Percentiles rank a stretch among this genome's conserved stretches.
phyloP scores from a whole-genome alignment of 2,329 filamentous ascomycete genomes.

The Pseudocercospora crystallina region DNA sequence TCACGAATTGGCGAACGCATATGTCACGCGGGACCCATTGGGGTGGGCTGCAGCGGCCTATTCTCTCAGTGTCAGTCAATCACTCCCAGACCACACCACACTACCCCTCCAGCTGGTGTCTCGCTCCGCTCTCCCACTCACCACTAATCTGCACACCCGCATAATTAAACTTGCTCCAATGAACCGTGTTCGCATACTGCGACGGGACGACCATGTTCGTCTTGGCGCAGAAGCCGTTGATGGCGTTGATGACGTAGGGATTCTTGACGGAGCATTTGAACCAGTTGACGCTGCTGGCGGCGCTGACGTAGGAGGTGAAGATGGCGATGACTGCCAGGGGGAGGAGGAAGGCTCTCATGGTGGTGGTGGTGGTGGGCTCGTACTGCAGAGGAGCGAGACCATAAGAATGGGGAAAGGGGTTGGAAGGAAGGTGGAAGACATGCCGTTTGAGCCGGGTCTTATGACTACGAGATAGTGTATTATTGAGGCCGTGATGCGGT shows the following conservation, averaged over 20 bases:
- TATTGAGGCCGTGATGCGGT: constrained; percentile 7
- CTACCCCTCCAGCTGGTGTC: no score
- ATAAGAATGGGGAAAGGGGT: not conserved
- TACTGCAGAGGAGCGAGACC: not conserved
- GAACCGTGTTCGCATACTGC: not conserved
- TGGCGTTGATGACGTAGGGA: constrained; percentile 2
- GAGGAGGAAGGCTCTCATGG: not conserved
- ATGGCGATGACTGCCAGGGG: not conserved
- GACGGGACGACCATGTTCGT: constrained; percentile 9
- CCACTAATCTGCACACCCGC: no score
- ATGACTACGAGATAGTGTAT: not conserved
- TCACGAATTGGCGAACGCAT: constrained; percentile 8
- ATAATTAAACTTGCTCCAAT: no score
- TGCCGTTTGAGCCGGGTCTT: not conserved
- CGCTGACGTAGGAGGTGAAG: not conserved
- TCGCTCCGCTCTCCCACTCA: no score
- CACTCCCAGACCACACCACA: no score
- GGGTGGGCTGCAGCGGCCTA: constrained; percentile 7
- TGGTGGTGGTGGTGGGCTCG: not conserved
- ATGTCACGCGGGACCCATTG: constrained; percentile 11
- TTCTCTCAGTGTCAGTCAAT: no score
- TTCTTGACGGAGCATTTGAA: constrained; percentile 8
- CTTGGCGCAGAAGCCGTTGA: constrained; percentile 13
- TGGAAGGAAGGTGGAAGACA: not conserved
- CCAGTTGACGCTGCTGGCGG: not conserved